These are phyloP conservation scores for Tritrichomonas foetus DNA, from an alignment of 208 protist species.

Conservation along the genomic window DNA sequence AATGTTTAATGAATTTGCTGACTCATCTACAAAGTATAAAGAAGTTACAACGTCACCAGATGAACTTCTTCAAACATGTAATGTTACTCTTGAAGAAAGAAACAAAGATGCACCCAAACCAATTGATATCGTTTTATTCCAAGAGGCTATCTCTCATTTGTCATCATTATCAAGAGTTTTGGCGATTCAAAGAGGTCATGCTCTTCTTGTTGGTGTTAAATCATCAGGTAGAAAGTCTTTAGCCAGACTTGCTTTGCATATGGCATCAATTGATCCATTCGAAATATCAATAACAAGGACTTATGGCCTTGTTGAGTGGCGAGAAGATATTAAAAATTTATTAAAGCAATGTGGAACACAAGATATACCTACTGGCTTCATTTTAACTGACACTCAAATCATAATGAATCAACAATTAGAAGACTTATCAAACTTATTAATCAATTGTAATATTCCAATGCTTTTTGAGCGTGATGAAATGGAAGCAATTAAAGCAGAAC, in stretches of 20 bases:
- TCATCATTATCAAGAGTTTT: constrained; percentile 84
- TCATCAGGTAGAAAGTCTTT: constrained; percentile 86
- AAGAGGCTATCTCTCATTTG: constrained; percentile 85
- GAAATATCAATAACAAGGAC: constrained; percentile 49
- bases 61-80: constrained; percentile 12
- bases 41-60: constrained; percentile 42
- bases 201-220: constrained; percentile 85
- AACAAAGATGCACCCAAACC: constrained; percentile 77
- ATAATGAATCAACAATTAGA: constrained; percentile 84
- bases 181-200: constrained; percentile 84
- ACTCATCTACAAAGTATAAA: background rate
- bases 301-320: constrained; percentile 68
- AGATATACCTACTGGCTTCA: constrained; percentile 80
- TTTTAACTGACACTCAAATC: constrained; percentile 85
- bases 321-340: constrained; percentile 56
- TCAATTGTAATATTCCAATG: constrained; percentile 87
- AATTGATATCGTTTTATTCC: constrained; percentile 89
- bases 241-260: constrained; percentile 81
- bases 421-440: constrained; percentile 92
- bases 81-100: constrained; percentile 75
- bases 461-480: constrained; percentile 85
- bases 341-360: constrained; percentile 68
- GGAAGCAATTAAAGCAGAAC: constrained; percentile 45
- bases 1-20: constrained; percentile 41
- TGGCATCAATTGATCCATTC: constrained; percentile 60